Base-by-base conservation (phyloP, 2,329 filamentous ascomycete genomes). In the Paracamarosporium sp. region DNA sequence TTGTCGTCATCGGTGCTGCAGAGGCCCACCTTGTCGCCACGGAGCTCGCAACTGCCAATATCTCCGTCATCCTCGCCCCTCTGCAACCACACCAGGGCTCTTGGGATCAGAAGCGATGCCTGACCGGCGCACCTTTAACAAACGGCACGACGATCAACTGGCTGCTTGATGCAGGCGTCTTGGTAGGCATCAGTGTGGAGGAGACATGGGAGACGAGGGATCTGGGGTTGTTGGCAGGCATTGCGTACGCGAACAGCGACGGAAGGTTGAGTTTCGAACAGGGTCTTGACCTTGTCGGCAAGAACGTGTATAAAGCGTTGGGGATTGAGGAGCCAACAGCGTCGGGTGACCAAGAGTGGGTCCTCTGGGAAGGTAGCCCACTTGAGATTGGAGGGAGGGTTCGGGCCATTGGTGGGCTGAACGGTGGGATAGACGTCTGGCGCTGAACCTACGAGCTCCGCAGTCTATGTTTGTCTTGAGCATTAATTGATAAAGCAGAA, bases 121-220 rank as follows among this genome's bases (percentile, higher is more conserved):
- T 90, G 11, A 83, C 86, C 0, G 88, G 88, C 1, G 87, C 88
- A 5, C 88, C 88, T 1, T 79, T 90, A 0, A 88, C 87, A 0
- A 88, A 89, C 64, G 86, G 87, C 25, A 90, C 88, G 0, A 82
- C 82, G 0, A 76, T 88, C 4, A 86, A 90, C 59, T 72, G 67
- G 12, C 80, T 90, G 1, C 63, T 88, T 0, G 81, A 82, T 7
- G 87, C 86, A 0, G 87, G 87, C 1, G 87, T 90, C 0, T 68
- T 76, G 3, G 79, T 84, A 0, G 88, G 82, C 0, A 81, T 90
- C 24, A 85, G 86, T 0, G 79, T 88, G 4, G 79, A 83, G 40
- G 86, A 89, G 68, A 85, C 88, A 63, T 90, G 85, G 86, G 68
- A 85, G 50, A 80, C 88, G 3, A 79, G 86, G 28, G 85, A 90